Evolutionary conservation across 768 basidiomycete species (phyloP), one percentile per base, ranked within the genome.

Genomic region (Stropharia rugosoannulata): DNA sequence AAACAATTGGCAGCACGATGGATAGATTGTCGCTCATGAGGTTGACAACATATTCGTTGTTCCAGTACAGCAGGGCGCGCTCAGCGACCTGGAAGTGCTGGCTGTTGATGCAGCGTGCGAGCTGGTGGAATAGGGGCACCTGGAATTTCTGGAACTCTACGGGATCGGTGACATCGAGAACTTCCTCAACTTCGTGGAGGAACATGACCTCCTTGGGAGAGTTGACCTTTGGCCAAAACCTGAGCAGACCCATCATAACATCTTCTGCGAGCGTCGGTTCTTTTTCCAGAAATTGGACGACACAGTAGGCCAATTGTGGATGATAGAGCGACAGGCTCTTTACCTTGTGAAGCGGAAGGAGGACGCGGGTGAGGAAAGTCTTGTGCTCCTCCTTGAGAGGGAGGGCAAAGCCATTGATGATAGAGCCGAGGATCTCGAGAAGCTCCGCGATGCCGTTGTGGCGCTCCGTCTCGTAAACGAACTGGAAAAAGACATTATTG

Each of bases 71-170:
- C 57, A 99, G 73, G 3, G 96, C 96, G 41, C 97, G 85, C 72
- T 99, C 97, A 5, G 97, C 96, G 29, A 99, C 96, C 74, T 99
- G 97, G 84, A 99, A 99, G 73, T 99, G 97, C 70, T 98, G 97
- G 66, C 92, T 95, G 70, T 96, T 97, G 83, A 99, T 95, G 75
- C 97, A 99, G 58, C 93, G 83, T 35, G 95, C 89, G 27, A 99
- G 82, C 70, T 98, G 97, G 52, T 87, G 87, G 81, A 99, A 99
- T 41, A 98, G 76, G 9, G 90, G 84, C 16, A 91, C 77, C 72
- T 97, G 92, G 58, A 98, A 91, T 81, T 98, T 98, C 71, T 87
- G 87, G 75, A 99, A 99, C 73, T 98, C 95, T 52, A 82, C 82
- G 1, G 94, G 94, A 66, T 98, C 95, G 62, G 97, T 98, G 57